A percentile compares a stretch with the other conserved stretches of the same genome.
Conservation (phyloP, 2,329 filamentous ascomycete genomes). For the Neonectria coccinea region DNA sequence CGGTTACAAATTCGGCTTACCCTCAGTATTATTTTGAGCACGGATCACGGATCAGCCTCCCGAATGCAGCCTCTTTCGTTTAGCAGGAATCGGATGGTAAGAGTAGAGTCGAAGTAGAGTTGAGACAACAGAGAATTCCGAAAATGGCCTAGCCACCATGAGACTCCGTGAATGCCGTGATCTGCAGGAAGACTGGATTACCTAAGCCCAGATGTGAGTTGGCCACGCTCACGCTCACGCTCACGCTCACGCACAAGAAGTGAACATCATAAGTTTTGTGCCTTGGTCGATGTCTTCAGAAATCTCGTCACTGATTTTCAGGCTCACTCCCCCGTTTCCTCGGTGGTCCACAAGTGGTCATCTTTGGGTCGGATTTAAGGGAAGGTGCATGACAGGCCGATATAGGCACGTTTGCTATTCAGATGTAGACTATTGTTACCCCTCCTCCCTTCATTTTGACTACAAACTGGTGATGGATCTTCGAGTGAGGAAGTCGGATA, state of each 20-base stretch:
- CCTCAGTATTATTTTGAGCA: not conserved
- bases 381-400: not conserved
- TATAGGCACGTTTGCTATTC: not conserved
- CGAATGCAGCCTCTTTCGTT: not conserved
- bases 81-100: not conserved
- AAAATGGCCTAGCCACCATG: conserved; percentile 35
- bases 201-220: conserved; percentile 32
- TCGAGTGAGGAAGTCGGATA: not conserved
- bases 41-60: not conserved
- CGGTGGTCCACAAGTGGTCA: not conserved
- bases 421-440: not conserved
- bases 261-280: not conserved
- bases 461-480: not conserved
- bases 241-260: not conserved
- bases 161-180: conserved; percentile 36
- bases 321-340: not conserved
- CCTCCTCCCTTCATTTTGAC: not conserved
- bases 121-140: conserved; percentile 11
- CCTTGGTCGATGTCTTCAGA: not conserved
- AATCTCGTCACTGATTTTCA: too few relatives aligned
- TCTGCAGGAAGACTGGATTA: conserved; percentile 28
- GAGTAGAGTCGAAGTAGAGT: conserved; percentile 8
- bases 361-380: not conserved
- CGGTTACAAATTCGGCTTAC: not conserved
- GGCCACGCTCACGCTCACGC: not conserved